Evolutionary conservation across 257 asterid species (phyloP), one percentile per base, ranked within the genome.

Genomic region (Przewalskia tangutica): DNA sequence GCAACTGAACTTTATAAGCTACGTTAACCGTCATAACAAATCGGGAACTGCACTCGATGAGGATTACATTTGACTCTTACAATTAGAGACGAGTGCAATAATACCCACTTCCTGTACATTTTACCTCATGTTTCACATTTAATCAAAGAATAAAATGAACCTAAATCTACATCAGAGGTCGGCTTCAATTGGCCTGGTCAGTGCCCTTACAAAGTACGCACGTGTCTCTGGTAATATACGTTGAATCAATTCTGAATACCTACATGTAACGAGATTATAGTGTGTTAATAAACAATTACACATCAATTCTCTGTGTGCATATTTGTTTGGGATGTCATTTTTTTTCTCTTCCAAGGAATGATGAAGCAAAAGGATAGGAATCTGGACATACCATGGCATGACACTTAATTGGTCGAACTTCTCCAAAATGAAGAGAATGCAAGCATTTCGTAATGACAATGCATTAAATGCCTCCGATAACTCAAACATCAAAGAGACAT

Each of bases 401-500:
- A 77, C 64, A 50, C 88, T 84, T 83, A 96, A 80, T 66, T 90
- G 90, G 88, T 91, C 97, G 50, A 83, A 90, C 66, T 94, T 93
- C 77, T 96, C 98, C 86, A 96, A 89, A 89, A 89, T 89, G 89
- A 89, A 94, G 14, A 93, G 79, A 73, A 96, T 92, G 88, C 97
- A 96, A 77, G 98, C 89, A 58, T 91, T 90, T 84, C 93, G 88
- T 87, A 96, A 84, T 58, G 99, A 86, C 77, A 80, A 59, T 1
- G 99, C 99, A 77, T 93, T 96, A 81, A 90, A 96, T 11, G 98
- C 95, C 88, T 96, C 98, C 14, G 99, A 94, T 75, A 96, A 86
- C 85, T 96, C 98, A 38, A 91, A 96, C 98, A 94, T 94, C 83
- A 88, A 63, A 82, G 98, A 89, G 64, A 94, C 97, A 9, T 93